Base-by-base conservation (phyloP, 148 eudicot species). In the Gaultheria prostrata region DNA sequence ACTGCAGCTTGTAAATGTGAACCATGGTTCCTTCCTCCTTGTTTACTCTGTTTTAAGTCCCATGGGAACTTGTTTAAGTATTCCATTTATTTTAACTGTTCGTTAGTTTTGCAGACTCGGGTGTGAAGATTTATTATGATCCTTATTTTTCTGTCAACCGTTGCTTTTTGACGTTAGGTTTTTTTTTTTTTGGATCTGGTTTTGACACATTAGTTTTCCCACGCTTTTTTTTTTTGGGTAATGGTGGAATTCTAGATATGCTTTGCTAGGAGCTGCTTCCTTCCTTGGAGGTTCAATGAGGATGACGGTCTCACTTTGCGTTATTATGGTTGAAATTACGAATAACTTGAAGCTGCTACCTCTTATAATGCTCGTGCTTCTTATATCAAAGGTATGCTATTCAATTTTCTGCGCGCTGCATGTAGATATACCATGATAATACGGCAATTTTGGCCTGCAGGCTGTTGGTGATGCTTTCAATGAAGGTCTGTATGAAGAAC, bases 381-480 rank as follows among this genome's bases (percentile, higher is more conserved):
- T 97, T 82, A 94, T 97, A 85, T 97, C 99, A 83, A 97, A 97
- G 98, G 99, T 93, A 79, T 63, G 83, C 10, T 56, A 54, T 43
- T 76, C 80, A 59, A 53, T 33, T 8, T 85, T 78, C 77, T 81
- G 74, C 83, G 50, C 24, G 26, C 81, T 81, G 63, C 39, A 45
- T 49, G 18, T 71, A 76, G 51, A 21, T 39, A 74, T 26, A 24
- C 54, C 51, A 6, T 50, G 51, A 67, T n/a, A 18, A 3, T 53
- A 51, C 51, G 82, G 39, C 32, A 53, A 26, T 59, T 39, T 67
- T 84, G 20, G 45, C 53, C 45, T 86, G 87, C 86, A 97, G 99
- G 99, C 99, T 86, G 99, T 97, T 86, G 99, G 99, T 82, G 99
- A 97, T 91, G 99, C 95, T 86, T 97, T 97, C 76, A 97, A 93